A percentile compares a stretch with the other conserved stretches of the same genome.
Evolutionary conservation across 768 basidiomycete species (phyloP).

Genomic region (Chiua virens): DNA sequence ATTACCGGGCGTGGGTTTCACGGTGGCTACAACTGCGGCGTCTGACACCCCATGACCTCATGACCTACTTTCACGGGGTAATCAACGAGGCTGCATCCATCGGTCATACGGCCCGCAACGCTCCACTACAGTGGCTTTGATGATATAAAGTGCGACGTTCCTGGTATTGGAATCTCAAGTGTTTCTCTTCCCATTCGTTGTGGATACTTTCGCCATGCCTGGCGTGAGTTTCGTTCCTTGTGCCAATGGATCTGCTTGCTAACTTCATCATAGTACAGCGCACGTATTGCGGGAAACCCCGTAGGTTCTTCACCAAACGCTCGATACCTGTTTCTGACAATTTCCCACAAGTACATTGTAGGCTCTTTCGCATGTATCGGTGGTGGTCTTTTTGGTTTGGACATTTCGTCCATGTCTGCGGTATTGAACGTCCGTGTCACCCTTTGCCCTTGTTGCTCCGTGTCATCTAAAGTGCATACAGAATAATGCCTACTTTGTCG

Average conservation of each 20-base stretch:
- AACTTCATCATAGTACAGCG: conserved; percentile 43
- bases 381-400: conserved; percentile 75
- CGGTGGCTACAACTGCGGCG: not conserved
- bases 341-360: conserved; percentile 63
- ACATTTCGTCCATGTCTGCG: conserved; percentile 82
- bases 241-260: not conserved
- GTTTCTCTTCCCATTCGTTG: not conserved
- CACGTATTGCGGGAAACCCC: conserved; percentile 59
- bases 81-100: not conserved
- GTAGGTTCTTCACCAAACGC: conserved; percentile 29
- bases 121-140: not conserved
- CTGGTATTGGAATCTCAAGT: not conserved
- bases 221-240: conserved; percentile 16
- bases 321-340: conserved; percentile 3
- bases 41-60: not conserved
- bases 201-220: conserved; percentile 19
- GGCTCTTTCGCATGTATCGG: conserved; percentile 83
- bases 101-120: conserved; percentile 6
- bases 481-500: conserved; percentile 27
- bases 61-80: not conserved
- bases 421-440: conserved; percentile 52
- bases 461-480: conserved; percentile 6
- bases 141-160: conserved; percentile 13
- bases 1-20: no score
- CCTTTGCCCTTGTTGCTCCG: not conserved